Conservation (phyloP, 208 protist species). For the Novymonas esmeraldas region DNA sequence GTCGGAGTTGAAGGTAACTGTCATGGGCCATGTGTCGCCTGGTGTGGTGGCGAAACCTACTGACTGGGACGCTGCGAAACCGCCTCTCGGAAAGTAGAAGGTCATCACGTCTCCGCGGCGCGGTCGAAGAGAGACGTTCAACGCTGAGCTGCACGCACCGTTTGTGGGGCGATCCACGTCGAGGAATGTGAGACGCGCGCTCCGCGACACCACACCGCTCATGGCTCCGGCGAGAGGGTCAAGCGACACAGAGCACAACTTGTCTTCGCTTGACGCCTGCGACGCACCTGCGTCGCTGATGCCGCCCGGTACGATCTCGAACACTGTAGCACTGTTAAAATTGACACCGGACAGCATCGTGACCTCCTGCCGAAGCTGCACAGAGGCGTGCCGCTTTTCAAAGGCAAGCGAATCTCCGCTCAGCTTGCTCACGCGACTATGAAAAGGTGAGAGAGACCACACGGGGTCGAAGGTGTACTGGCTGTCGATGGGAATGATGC, state of each 20-base stretch:
- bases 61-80: conserved; percentile 15
- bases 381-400: conserved; percentile 9
- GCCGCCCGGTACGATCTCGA: conserved; percentile 34
- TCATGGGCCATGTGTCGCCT: conserved; percentile 27
- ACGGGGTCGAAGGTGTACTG: conserved; percentile 44
- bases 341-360: conserved; percentile 41
- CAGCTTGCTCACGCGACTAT: conserved; percentile 2
- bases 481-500: conserved; percentile 67
- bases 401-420: conserved; percentile 35
- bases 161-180: neutral
- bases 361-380: conserved; percentile 11
- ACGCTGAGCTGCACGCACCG: conserved; percentile 4
- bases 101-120: neutral
- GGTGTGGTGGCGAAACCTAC: conserved; percentile 8
- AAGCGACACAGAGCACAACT: conserved; percentile 29
- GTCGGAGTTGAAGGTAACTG: conserved; percentile 24
- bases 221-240: conserved; percentile 40
- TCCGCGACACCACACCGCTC: conserved; percentile 23
- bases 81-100: conserved; percentile 1
- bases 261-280: neutral
- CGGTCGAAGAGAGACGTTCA: conserved; percentile 11
- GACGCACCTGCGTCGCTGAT: neutral
- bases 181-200: conserved; percentile 28
- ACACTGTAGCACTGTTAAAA: conserved; percentile 38
- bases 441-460: conserved; percentile 42